Evolutionary conservation across 306 rosid genomes (phyloP), one percentile per base, ranked within the genome.

Genomic region (Sicyos edulis): DNA sequence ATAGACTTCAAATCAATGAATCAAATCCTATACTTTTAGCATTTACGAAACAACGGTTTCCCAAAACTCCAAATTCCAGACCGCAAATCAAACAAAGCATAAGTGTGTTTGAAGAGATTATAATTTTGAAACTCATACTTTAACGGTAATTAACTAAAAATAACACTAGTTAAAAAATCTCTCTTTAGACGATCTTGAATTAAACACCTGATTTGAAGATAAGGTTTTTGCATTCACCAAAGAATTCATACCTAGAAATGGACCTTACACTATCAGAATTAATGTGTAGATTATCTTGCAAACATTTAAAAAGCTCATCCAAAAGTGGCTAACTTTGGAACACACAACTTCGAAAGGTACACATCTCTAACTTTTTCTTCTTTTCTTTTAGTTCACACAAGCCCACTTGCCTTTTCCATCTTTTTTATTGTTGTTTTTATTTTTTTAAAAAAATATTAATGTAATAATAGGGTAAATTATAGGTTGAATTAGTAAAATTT

Each of bases 331-430:
- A 45, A 66, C 7, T 66, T 20, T 42, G 71, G 71, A 65, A 44
- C 51, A 45, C 55, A 49, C 56, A 22, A 49, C 44, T 68, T 68
- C 42, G 57, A 68, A 47, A 68, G 34, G 8, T 50, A 24, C 40
- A 50, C 73, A 24, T 68, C 4, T 49, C 73, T 8, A 47, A 26
- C 24, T 15, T 14, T 14, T 45, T 15, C 8, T 50, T 24, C 22
- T 49, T 24, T 68, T 68, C 57, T 22, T 49, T 66, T 14, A 6
- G 73, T 50, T 69, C 73, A 69, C 58, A 66, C 71, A 24, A 37
- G 51, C 58, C 73, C 73, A 49, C 73, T 68, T 68, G 56, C 54
- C 16, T 11, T 49, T 45, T 12, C 4, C 1, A 0, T 21, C 32
- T 56, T 22, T 57, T 22, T 24, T 8, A 7, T 2, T 7, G 0